Evolutionary conservation across 192 early-diverging fungal genomes (phyloP).

Genomic region (Coemansia erecta): DNA sequence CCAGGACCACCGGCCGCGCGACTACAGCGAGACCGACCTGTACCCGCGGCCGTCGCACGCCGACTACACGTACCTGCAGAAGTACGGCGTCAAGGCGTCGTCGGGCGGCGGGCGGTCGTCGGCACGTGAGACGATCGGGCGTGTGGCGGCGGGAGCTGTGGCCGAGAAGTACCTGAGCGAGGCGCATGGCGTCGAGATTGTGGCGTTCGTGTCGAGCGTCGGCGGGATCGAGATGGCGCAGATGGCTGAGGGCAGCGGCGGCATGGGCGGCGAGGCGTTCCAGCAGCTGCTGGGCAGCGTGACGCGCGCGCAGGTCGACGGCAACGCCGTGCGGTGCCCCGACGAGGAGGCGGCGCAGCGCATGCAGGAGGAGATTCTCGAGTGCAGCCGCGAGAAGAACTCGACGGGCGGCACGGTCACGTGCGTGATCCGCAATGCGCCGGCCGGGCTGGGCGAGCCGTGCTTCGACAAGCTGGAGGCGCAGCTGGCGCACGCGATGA

Average conservation of each 20-base stretch:
- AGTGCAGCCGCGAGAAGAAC: constrained; percentile 76
- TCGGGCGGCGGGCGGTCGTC: constrained; percentile 91
- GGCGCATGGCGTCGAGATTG: constrained; percentile 82
- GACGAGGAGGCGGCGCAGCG: constrained; percentile 64
- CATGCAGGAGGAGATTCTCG: constrained; percentile 87
- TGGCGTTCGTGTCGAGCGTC: constrained; percentile 91
- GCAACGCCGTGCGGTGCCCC: constrained; percentile 88
- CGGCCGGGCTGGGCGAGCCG: constrained; percentile 92
- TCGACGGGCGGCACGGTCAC: constrained; percentile 95
- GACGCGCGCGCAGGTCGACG: constrained; percentile 72
- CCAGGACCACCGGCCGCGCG: constrained; percentile 93
- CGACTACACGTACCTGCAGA: constrained; percentile 95
- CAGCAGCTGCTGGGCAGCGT: constrained; percentile 67
- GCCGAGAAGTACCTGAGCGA: constrained; percentile 95
- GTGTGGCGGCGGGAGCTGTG: constrained; percentile 94
- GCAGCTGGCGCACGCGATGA: constrained; percentile 94
- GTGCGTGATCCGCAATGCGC: constrained; percentile 93
- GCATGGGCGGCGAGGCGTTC: constrained; percentile 53
- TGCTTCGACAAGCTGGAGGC: constrained; percentile 99
- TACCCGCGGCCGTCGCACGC: constrained; percentile 97
- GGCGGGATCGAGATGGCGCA: constrained; percentile 78
- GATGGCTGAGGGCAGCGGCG: constrained; percentile 34
- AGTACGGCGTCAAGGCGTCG: constrained; percentile 94
- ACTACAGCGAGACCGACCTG: constrained; percentile 93
- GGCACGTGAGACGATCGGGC: constrained; percentile 95